Evolutionary conservation across 2,329 filamentous ascomycete genomes (phyloP), one percentile per base, ranked within the genome.

Genomic region (Ophiocordyceps camponoti-floridani): DNA sequence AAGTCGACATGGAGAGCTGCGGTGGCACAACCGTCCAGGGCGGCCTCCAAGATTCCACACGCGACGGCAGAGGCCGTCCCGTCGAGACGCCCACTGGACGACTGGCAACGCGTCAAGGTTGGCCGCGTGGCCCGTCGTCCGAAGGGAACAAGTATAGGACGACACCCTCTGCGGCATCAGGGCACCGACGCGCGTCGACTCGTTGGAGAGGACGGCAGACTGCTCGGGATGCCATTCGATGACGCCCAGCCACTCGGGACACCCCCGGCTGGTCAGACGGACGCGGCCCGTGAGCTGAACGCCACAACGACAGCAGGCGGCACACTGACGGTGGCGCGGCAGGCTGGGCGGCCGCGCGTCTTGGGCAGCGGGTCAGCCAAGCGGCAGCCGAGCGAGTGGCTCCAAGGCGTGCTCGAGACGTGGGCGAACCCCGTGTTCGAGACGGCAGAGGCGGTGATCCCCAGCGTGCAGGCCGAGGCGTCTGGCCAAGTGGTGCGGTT

Each of bases 381-480:
- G 31, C 47, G 31, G 8, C 46, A 53, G 26, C 50, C 52, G 8
- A 62, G 56, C 41, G 51, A 58, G 10, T 86, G 81, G 82, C 61
- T 87, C 3, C 64, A 69, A 9, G 62, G 68, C 7, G 53, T 89
- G 7, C 59, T 86, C 1, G 58, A 68, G 33, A 67, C 65, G 9
- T 94, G 85, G 84, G 61, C 81, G 9, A 94, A 88, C 47, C 84
- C 85, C 0, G 65, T 84, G 0, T 94, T 93, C 56, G 62, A 69
- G n/a, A 54, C 57, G 4, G 57, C 59, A 0, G 64, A 76, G 44
- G 51, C 59, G 2, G 50, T 57, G 0, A 69, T 79, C 19, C 72
- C 70, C 5, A 59, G 56, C 4, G 45, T 68, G 4, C 35, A 38
- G 28, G 28, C 28, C 12, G 28, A 30, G 9, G 26, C 26, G 16